phyloP scores from a whole-genome alignment of 2,329 filamentous ascomycete genomes.

The Colletotrichum tofieldiae region DNA sequence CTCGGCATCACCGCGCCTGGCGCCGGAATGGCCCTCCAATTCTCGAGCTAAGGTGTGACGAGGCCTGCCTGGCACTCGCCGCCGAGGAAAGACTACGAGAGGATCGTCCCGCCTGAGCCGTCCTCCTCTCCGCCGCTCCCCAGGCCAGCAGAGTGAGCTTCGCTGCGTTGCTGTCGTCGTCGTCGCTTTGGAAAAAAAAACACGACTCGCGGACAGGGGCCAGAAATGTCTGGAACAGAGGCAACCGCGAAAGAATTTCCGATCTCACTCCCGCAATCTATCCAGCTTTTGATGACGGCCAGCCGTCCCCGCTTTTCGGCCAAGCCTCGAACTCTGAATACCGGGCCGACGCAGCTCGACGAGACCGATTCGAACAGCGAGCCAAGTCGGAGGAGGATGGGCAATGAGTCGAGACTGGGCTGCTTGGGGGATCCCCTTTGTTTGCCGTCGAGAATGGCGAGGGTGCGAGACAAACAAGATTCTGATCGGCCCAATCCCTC shows the following conservation, averaged over 20 bases:
- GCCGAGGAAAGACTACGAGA: slow-evolving; percentile 7
- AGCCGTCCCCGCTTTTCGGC: not conserved
- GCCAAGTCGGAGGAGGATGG: not conserved
- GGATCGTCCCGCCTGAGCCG: slow-evolving; percentile 7
- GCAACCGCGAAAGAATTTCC: not conserved
- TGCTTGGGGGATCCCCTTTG: slow-evolving; percentile 3
- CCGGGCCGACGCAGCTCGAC: not conserved
- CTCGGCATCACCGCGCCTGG: slow-evolving; percentile 20
- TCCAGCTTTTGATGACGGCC: not conserved
- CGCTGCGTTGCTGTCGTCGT: not conserved
- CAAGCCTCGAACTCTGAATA: not conserved
- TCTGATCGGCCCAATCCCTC: slow-evolving; percentile 20
- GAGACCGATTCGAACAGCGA: not conserved
- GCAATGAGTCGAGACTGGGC: not conserved
- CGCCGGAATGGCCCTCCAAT: not conserved
- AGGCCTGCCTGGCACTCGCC: not conserved
- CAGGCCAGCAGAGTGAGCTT: not conserved
- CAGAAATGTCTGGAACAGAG: not conserved
- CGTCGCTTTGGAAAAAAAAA: not conserved
- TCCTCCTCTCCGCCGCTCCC: not conserved
- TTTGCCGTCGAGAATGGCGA: not conserved
- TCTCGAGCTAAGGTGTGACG: slow-evolving; percentile 1
- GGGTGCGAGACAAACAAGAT: slow-evolving; percentile 29
- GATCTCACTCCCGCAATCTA: not conserved
- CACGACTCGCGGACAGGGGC: not conserved